Evolutionary conservation across 108 stramenopile genomes (phyloP), one percentile per base, ranked within the genome.

Genomic region (Pseudonitzschia multiseries): DNA sequence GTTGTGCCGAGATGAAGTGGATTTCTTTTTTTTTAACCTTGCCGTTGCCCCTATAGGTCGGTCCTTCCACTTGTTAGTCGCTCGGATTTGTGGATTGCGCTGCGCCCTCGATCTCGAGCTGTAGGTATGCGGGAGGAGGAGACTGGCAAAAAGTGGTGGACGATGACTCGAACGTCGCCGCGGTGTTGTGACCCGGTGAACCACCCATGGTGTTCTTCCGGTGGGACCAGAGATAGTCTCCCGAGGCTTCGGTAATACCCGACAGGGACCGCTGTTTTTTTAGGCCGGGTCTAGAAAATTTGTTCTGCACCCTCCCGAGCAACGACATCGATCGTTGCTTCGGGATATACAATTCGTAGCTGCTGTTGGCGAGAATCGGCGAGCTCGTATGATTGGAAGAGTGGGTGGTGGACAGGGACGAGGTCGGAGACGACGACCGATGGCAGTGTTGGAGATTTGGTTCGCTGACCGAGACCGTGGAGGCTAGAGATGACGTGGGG

Each of bases 191-290:
- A 17, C 61, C 29, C 18, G 61, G n/a, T 13, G 61, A 62, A 8
- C 36, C 32, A 62, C 36, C 36, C 36, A 32, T 48, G 44, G 66
- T 46, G 44, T 21, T 46, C 44, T 46, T 67, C 46, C 44, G 44
- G 3, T 14, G 63, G 27, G 72, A 63, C 72, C 72, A 73, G 46
- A 65, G 63, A 62, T 63, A 73, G 50, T 61, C 72, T 20, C 61
- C 62, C 18, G 66, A 28, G 12, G 46, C 43, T 28, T 65, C 40
- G 29, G 36, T 0, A 10, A 59, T 59, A 10, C n/a, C 32, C 17
- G 61, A 62, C 20, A 31, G 27, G 17, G 61, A 33, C 18, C n/a
- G 2, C n/a, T 44, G 42, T 31, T 41, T 46, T 67, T 56, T 50
- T 50, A 36, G 36, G 36, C 46, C 0, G n/a, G 27, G 46, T 14